Conservation (phyloP, 1,284 basidiomycete species). For the Violaceomyces palustris region DNA sequence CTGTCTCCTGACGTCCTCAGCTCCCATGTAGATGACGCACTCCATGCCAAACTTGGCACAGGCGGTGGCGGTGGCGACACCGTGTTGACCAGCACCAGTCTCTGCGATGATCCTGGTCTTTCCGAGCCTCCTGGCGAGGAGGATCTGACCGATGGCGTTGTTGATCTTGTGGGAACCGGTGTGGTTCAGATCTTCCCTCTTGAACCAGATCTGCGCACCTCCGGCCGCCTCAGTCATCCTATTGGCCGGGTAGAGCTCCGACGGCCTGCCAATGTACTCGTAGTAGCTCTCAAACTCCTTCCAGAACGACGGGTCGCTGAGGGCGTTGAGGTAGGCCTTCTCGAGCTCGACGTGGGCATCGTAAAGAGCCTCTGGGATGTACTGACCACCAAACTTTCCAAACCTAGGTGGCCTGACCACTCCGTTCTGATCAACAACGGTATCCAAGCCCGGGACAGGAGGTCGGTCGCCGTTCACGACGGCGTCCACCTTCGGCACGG, state of each 20-base stretch:
- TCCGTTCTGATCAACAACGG: slow-evolving; percentile 32
- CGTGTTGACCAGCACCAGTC: slow-evolving; percentile 97
- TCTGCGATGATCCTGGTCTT: slow-evolving; percentile 98
- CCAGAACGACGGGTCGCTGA: slow-evolving; percentile 85
- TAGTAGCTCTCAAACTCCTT: slow-evolving; percentile 84
- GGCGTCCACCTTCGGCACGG: slow-evolving; percentile 40
- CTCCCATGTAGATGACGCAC: slow-evolving; percentile 96
- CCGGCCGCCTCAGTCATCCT: slow-evolving; percentile 70
- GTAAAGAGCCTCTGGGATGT: slow-evolving; percentile 88
- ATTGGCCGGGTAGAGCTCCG: slow-evolving; percentile 68
- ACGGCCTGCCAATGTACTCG: slow-evolving; percentile 79
- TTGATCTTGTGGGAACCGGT: slow-evolving; percentile 53
- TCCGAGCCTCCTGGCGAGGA: slow-evolving; percentile 84
- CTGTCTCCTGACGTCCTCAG: slow-evolving; percentile 94
- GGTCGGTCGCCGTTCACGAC: slow-evolving; percentile 32
- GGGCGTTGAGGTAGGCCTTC: slow-evolving; percentile 77
- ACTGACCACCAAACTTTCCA: slow-evolving; percentile 93
- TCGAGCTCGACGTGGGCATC: slow-evolving; percentile 88
- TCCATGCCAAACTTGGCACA: slow-evolving; percentile 94
- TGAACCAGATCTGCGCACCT: slow-evolving; percentile 94
- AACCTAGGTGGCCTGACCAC: slow-evolving; percentile 66
- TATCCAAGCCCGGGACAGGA: slow-evolving; percentile 36
- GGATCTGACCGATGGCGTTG: slow-evolving; percentile 59
- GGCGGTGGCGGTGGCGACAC: slow-evolving; percentile 95
- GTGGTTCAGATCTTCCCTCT: slow-evolving; percentile 79